Evolutionary conservation across 768 basidiomycete genomes (phyloP).

Genomic region (Cubamyces sp.): DNA sequence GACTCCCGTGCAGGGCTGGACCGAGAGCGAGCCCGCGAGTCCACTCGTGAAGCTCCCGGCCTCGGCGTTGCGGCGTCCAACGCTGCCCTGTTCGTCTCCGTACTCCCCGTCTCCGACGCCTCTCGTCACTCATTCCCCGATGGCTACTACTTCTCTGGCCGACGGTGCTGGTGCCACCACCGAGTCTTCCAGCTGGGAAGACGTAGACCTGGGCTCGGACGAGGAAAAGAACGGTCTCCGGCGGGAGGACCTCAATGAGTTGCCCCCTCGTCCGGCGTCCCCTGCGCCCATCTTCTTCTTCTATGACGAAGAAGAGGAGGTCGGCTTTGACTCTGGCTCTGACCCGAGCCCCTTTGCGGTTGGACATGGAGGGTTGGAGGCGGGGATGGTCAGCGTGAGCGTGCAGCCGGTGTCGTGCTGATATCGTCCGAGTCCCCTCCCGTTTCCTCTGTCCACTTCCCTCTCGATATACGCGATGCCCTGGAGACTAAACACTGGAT

Average conservation of each 20-base stretch:
- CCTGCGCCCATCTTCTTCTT: conserved; percentile 11
- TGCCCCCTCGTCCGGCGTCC: conserved; percentile 9
- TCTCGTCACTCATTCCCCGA: neutral
- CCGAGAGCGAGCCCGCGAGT: neutral
- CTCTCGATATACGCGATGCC: too few species aligned
- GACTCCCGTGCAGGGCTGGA: neutral
- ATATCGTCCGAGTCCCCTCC: neutral
- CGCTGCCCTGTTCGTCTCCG: neutral
- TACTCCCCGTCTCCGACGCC: neutral
- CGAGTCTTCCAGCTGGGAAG: neutral
- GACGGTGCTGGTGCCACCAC: too few species aligned
- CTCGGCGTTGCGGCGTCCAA: neutral
- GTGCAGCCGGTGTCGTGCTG: conserved; percentile 9
- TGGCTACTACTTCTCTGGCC: neutral
- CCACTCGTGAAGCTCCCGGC: neutral
- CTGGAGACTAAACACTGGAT: too few species aligned
- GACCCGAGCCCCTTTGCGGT: too few species aligned
- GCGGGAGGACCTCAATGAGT: neutral
- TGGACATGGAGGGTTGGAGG: neutral
- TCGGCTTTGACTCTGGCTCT: neutral
- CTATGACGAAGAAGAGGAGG: conserved; percentile 3
- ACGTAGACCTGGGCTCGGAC: neutral
- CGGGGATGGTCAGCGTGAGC: neutral
- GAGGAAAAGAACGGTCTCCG: neutral
- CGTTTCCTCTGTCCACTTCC: too few species aligned